Evolutionary conservation across 306 rosid genomes (phyloP).

Genomic region (Argentina anserina): DNA sequence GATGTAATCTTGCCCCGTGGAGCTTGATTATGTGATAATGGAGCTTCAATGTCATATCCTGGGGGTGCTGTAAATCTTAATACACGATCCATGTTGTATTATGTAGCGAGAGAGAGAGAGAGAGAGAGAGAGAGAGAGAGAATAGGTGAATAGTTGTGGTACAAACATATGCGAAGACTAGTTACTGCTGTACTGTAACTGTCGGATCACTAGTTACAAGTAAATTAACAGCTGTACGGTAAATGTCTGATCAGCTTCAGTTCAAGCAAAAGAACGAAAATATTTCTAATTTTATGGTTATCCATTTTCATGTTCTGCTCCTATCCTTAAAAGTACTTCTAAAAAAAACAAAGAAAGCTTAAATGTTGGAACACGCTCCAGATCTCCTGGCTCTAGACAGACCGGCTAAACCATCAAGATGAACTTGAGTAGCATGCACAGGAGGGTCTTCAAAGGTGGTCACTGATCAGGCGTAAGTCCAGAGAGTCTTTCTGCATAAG

Average conservation of each 20-base stretch:
- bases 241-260: neutral
- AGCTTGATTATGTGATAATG: neutral
- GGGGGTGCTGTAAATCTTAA: slow-evolving; percentile 33
- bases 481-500: no score
- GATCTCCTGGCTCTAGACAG: no score
- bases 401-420: no score
- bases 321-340: no score
- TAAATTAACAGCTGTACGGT: no score
- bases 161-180: slow-evolving; percentile 11
- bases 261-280: neutral
- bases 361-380: no score
- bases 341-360: no score
- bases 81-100: slow-evolving; percentile 24
- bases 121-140: slow-evolving; percentile 29
- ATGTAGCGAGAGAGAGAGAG: slow-evolving; percentile 32
- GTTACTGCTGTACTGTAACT: neutral
- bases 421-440: no score
- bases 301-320: neutral
- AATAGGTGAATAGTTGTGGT: slow-evolving; percentile 17
- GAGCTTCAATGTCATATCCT: slow-evolving; percentile 16
- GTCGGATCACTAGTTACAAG: neutral
- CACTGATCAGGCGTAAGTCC: no score
- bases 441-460: no score
- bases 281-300: neutral
- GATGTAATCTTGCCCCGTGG: slow-evolving; percentile 14